Percentiles rank a stretch among this genome's conserved stretches.
Conservation (phyloP, 169 alveolate genomes). For the Toxoplasma gondii region DNA sequence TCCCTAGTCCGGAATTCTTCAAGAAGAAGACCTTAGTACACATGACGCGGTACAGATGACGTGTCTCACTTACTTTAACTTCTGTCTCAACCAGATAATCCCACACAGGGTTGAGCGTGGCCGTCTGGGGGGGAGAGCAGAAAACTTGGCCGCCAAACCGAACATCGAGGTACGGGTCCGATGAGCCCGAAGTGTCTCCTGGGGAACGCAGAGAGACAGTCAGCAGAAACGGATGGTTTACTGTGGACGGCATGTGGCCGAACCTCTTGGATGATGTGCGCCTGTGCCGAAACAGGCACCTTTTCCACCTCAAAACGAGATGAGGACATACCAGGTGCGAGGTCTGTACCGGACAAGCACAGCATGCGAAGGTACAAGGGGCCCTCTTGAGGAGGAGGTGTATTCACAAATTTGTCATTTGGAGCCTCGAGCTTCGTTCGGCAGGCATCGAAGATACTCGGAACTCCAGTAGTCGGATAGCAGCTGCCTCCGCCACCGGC, state of each 20-base stretch:
- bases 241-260: neutral
- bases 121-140: conserved; percentile 51
- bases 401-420: conserved; percentile 51
- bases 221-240: neutral
- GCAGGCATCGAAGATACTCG: conserved; percentile 34
- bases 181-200: conserved; percentile 56
- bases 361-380: conserved; percentile 58
- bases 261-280: neutral
- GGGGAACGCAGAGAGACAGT: neutral
- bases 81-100: conserved; percentile 51
- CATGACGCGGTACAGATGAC: too few relatives aligned
- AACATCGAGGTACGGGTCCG: conserved; percentile 61
- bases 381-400: conserved; percentile 55
- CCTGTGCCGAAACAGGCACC: neutral
- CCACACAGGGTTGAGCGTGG: conserved; percentile 68
- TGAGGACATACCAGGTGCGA: conserved; percentile 42
- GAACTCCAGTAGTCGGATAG: neutral
- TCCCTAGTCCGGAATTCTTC: too few relatives aligned
- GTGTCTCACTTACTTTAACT: conserved; percentile 32
- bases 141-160: conserved; percentile 42
- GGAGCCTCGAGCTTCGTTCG: conserved; percentile 37
- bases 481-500: conserved; percentile 9
- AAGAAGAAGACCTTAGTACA: too few relatives aligned
- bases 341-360: conserved; percentile 56
- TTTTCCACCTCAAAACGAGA: conserved; percentile 12